Evolutionary conservation across 495 filamentous ascomycete genomes (phyloP), one percentile per base, ranked within the genome.

Genomic region (Penicillium bialowiezense): DNA sequence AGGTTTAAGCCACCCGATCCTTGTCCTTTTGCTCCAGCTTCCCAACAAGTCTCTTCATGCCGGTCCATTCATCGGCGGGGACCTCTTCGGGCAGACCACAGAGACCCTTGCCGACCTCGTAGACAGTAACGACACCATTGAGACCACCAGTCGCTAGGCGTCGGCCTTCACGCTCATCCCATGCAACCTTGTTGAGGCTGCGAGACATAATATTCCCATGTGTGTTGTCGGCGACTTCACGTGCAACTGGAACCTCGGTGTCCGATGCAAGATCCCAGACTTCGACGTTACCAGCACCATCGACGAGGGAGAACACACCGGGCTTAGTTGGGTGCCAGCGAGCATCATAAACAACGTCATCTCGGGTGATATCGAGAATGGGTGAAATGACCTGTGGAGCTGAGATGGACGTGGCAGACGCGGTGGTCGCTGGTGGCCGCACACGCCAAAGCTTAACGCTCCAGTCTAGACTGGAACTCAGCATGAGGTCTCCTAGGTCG

Each of bases 401-500:
- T 20, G 57, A 59, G 14, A 67, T 62, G 0, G 77, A 74, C 12
- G 71, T 71, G 7, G 69, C 63, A 10, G 75, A 67, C 12, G 73
- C 68, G 6, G 67, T 71, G 13, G 82, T 79, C 15, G 79, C 77
- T 12, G 76, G 69, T 2, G 93, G 85, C 3, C 89, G 83, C 15
- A 92, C 86, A 66, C 91, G 92, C 93, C 93, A 99, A 19, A 99
- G 75, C 69, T 95, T 96, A 49, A 96, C 90, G 59, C 84, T 91
- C 93, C 93, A 99, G 73, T 99, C 93, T 10, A 97, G 73, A 35
- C 84, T 88, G 10, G 86, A 83, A 18, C 84, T 88, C 26, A 99
- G 78, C 36, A 97, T 87, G 3, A 99, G 75, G 53, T 99, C 95
- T 21, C 92, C 91, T n/a, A 99, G 83, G 65, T 99, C 95, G 33